A percentile compares a stretch with the other conserved stretches of the same genome.
phyloP scores from a whole-genome alignment of 1,139 yeast genomes.

The Sporopachydermia cereana region DNA sequence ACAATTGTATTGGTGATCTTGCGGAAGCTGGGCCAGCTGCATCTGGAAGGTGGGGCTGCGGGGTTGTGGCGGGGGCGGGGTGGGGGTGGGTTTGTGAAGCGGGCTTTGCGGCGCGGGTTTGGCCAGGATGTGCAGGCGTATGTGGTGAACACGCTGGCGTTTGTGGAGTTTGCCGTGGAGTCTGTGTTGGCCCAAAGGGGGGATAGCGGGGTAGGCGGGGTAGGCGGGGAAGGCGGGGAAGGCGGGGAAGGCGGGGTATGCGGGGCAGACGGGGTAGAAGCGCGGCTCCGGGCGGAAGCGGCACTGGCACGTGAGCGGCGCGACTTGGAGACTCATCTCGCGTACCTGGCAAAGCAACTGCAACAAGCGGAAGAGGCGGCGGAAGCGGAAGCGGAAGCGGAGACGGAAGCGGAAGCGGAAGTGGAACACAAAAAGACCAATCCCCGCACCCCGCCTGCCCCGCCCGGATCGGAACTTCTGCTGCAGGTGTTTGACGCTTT shows the following conservation, averaged over 20 bases:
- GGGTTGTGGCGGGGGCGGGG: neutral
- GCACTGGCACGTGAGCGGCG: neutral
- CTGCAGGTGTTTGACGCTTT: neutral
- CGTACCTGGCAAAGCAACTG: neutral
- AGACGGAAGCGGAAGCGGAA: too few species aligned
- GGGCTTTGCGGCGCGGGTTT: neutral
- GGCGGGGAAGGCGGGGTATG: neutral
- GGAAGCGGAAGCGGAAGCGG: too few species aligned
- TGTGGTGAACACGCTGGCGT: neutral
- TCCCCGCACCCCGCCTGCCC: neutral
- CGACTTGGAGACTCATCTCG: neutral
- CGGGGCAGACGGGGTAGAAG: neutral
- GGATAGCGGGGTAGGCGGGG: neutral
- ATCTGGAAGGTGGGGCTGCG: neutral
- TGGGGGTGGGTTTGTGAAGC: neutral
- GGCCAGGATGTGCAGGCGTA: neutral
- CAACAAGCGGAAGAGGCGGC: neutral
- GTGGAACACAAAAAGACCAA: too few species aligned
- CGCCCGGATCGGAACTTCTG: neutral
- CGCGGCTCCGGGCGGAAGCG: neutral
- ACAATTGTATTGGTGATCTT: neutral
- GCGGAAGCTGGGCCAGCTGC: constrained; percentile 1
- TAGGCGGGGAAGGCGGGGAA: neutral
- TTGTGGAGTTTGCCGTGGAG: neutral
- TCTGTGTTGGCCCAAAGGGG: neutral